Conservation (phyloP, 1,284 basidiomycete species). For the Amylostereum areolatum region DNA sequence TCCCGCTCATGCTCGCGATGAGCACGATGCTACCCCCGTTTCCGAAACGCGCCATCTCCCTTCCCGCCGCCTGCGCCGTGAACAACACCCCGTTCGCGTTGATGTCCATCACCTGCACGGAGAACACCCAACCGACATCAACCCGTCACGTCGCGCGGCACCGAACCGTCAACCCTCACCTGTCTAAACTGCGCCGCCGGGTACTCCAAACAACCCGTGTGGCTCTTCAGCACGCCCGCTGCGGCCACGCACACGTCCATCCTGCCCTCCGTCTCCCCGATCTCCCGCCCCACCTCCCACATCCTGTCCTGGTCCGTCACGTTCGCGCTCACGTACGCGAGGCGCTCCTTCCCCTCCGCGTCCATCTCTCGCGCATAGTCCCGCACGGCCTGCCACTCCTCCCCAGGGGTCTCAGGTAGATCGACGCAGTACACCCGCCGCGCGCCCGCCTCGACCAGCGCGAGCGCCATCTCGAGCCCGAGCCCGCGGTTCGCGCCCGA, state of each 20-base stretch:
- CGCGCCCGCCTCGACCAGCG: slow-evolving; percentile 73
- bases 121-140: background rate
- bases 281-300: slow-evolving; percentile 50
- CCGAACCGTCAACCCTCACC: slow-evolving; percentile 26
- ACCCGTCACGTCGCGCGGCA: background rate
- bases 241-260: slow-evolving; percentile 75
- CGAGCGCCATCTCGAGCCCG: slow-evolving; percentile 78
- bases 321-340: slow-evolving; percentile 65
- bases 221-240: slow-evolving; percentile 65
- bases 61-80: slow-evolving; percentile 75
- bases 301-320: slow-evolving; percentile 56
- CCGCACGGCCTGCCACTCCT: slow-evolving; percentile 58
- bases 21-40: slow-evolving; percentile 77
- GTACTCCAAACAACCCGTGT: slow-evolving; percentile 66
- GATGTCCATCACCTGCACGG: slow-evolving; percentile 57
- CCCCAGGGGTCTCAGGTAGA: slow-evolving; percentile 55
- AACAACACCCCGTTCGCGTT: slow-evolving; percentile 76
- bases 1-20: slow-evolving; percentile 84
- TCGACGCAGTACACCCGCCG: slow-evolving; percentile 75
- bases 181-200: slow-evolving; percentile 66
- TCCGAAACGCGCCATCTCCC: slow-evolving; percentile 67
- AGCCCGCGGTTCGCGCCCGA: slow-evolving; percentile 79
- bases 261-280: slow-evolving; percentile 57
- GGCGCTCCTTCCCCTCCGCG: slow-evolving; percentile 31
- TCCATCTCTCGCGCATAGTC: slow-evolving; percentile 45